Percentiles rank a stretch among this genome's conserved stretches.
Conservation (phyloP, 345 rosid genomes). For the Psidium friedrichsthalianum region DNA sequence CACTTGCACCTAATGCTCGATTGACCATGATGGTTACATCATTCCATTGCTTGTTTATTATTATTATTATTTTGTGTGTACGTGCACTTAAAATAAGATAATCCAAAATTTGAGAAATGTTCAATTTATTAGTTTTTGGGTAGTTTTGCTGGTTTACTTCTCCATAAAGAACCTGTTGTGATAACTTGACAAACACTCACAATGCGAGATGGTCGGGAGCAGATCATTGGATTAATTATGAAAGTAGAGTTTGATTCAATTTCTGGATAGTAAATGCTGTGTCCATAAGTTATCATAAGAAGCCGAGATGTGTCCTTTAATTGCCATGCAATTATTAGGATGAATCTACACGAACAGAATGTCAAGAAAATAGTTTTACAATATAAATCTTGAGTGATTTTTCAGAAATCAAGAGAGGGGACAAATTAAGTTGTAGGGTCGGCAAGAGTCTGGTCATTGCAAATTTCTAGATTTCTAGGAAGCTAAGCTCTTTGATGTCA, state of each 20-base stretch:
- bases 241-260: background rate
- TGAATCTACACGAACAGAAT: too few species aligned
- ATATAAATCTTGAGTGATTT: background rate
- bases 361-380: background rate
- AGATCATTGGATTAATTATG: background rate
- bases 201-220: rapidly evolving
- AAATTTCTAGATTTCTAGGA: background rate
- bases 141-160: background rate
- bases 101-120: background rate
- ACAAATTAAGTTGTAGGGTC: background rate
- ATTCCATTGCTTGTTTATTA: background rate
- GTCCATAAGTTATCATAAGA: background rate
- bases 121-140: background rate
- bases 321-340: background rate
- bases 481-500: rapidly evolving
- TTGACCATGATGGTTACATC: background rate
- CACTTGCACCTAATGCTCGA: background rate
- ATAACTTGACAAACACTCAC: rapidly evolving
- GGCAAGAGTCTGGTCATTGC: rapidly evolving
- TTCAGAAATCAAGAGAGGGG: background rate
- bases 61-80: too few species aligned
- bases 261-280: background rate
- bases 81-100: background rate
- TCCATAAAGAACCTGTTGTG: background rate
- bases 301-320: background rate